Evolutionary conservation across 1,139 yeast species (phyloP).

Genomic region (Spathaspora sp.): DNA sequence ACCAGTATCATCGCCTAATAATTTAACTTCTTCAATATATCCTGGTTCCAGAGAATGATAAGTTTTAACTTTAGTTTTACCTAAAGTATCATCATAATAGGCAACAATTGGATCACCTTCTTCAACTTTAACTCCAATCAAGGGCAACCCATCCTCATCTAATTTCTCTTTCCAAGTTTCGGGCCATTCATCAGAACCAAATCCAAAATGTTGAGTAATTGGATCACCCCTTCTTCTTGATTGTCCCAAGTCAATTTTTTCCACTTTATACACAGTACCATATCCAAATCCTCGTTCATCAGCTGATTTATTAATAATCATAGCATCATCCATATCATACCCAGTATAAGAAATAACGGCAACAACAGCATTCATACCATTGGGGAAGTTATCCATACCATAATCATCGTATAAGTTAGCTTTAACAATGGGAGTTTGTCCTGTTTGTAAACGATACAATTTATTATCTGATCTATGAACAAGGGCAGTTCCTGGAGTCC

Average conservation of each 20-base stretch:
- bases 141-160: conserved; percentile 92
- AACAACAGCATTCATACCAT: conserved; percentile 97
- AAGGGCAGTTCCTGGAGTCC: conserved; percentile 97
- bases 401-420: conserved; percentile 92
- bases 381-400: conserved; percentile 98
- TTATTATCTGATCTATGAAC: conserved; percentile 94
- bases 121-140: conserved; percentile 80
- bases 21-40: conserved; percentile 90
- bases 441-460: conserved; percentile 86
- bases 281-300: conserved; percentile 98
- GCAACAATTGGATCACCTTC: conserved; percentile 98
- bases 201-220: conserved; percentile 90
- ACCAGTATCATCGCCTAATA: conserved; percentile 73
- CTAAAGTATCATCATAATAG: conserved; percentile 84
- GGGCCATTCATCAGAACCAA: conserved; percentile 92
- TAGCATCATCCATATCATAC: conserved; percentile 99
- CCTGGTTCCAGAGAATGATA: conserved; percentile 96
- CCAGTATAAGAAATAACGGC: conserved; percentile 99
- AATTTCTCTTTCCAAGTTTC: conserved; percentile 82
- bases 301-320: conserved; percentile 95
- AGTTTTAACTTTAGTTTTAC: conserved; percentile 88
- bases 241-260: conserved; percentile 78
- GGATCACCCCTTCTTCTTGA: conserved; percentile 92
- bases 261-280: conserved; percentile 94
- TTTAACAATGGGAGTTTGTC: conserved; percentile 96